Base-by-base conservation (phyloP, 768 basidiomycete genomes). In the Mycena crocata region DNA sequence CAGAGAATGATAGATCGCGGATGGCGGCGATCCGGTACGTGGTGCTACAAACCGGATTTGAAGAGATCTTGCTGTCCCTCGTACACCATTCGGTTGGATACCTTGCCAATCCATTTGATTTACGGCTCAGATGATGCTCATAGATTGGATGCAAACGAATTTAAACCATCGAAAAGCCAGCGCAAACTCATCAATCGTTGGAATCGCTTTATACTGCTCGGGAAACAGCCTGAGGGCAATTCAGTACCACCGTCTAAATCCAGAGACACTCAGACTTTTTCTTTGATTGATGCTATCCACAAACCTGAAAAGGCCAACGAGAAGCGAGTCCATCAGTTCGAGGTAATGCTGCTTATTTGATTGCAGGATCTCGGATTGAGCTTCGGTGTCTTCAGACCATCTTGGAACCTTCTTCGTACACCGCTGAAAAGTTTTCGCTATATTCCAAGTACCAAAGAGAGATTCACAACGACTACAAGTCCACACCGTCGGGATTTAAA, bases 41-140 rank as follows among this genome's bases (percentile, higher is more conserved):
- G 90, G 79, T 90, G 94, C 72, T 98, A 98, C 78, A 94, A 93
- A 68, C 96, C 96, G 5, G 90, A 96, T 76, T 82, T 96, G 77
- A 85, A 82, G 67, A 76, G 79, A 7, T 91, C 95, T 13, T 98
- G 97, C 75, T 99, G 97, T 75, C 94, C 96, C 1, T 93, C 95
- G 70, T 97, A 98, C 75, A 95, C 97, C 4, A 98, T 98, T 76
- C 93, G 88, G 95, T 93, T 71, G 35, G 19, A 40, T 34, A 34
- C 42, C 39, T 26, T 66, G 23, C 19, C 32, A 23, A 30, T n/a
- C 12, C n/a, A n/a, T 32, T 15, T n/a, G n/a, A n/a, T 26, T 60
- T 40, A 62, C 57, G 57, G 31, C 63, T 40, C 35, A 59, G 35
- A 35, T n/a, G 19, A 48, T 55, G 6, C n/a, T 51, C 32, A 17